Evolutionary conservation across 2,329 filamentous ascomycete species (phyloP).

Genomic region (Xylaria sp.): DNA sequence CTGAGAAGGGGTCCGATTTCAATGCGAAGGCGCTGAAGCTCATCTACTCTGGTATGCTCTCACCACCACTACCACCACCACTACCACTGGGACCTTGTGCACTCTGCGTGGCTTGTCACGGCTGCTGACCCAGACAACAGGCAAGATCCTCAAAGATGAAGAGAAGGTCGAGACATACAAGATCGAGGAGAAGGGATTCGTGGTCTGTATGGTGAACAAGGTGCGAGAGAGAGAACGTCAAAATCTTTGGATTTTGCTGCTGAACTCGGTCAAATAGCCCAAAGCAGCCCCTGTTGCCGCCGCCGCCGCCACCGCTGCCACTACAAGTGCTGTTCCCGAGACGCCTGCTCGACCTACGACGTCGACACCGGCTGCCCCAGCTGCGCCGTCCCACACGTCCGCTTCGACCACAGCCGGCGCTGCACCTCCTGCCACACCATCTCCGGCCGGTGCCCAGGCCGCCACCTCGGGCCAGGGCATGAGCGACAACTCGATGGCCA

Average conservation of each 20-base stretch:
- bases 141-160: slow-evolving; percentile 98
- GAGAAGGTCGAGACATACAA: slow-evolving; percentile 97
- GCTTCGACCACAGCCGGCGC: slow-evolving; percentile 54
- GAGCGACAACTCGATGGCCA: slow-evolving; percentile 82
- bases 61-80: slow-evolving; percentile 44
- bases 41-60: slow-evolving; percentile 88
- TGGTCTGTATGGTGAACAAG: slow-evolving; percentile 99
- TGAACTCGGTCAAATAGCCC: slow-evolving; percentile 62
- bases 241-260: slow-evolving; percentile 2
- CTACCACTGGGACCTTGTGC: neutral
- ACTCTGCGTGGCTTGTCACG: neutral
- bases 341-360: slow-evolving; percentile 68
- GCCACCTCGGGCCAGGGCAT: slow-evolving; percentile 60
- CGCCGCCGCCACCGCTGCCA: neutral
- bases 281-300: slow-evolving; percentile 76
- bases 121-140: slow-evolving; percentile 59
- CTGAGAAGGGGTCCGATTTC: slow-evolving; percentile 84
- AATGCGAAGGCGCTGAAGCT: slow-evolving; percentile 90
- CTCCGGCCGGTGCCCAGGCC: slow-evolving; percentile 56
- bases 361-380: slow-evolving; percentile 61
- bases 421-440: slow-evolving; percentile 63
- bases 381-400: slow-evolving; percentile 58
- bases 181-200: slow-evolving; percentile 99
- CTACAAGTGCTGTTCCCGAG: slow-evolving; percentile 67
- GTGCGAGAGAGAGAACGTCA: slow-evolving; percentile 58